A percentile compares a stretch with the other conserved stretches of the same genome.
These are phyloP conservation scores for Xylariaceae sp. DNA, from an alignment of 2,329 filamentous ascomycete species.

Conservation along the genomic window DNA sequence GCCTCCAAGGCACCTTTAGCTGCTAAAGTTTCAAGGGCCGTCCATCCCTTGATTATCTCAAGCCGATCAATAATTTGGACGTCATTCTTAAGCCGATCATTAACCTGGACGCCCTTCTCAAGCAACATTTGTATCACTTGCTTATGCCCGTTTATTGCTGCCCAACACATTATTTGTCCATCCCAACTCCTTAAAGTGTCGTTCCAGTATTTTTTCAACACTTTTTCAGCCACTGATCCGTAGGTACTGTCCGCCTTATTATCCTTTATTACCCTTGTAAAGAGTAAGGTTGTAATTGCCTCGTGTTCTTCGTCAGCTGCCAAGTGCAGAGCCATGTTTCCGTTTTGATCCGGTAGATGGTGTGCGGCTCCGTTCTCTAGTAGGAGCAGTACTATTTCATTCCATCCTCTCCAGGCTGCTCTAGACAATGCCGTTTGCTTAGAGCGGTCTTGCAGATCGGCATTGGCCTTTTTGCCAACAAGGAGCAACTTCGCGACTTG, in stretches of 20 bases:
- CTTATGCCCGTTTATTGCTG: neutral
- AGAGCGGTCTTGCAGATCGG: neutral
- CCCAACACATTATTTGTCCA: neutral
- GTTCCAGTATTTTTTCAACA: neutral
- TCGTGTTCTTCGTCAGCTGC: neutral
- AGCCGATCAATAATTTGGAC: too few relatives aligned
- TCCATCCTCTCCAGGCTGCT: constrained; percentile 5
- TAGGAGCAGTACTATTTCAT: neutral
- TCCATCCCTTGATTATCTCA: neutral
- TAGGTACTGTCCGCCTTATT: too few relatives aligned
- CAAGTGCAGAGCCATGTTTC: neutral
- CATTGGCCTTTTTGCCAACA: neutral
- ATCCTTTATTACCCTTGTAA: neutral
- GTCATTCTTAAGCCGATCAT: too few relatives aligned
- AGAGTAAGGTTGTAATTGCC: neutral
- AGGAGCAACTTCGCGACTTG: neutral
- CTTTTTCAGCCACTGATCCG: neutral
- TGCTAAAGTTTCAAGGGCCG: neutral
- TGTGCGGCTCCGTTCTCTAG: neutral
- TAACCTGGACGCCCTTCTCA: neutral
- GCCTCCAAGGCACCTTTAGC: neutral
- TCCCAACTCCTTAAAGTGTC: neutral
- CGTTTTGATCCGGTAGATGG: neutral
- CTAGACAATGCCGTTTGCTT: constrained; percentile 6
- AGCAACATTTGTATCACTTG: neutral